Base-by-base conservation (phyloP, 2,329 filamentous ascomycete genomes). In the Tolypocladium pustulatum region DNA sequence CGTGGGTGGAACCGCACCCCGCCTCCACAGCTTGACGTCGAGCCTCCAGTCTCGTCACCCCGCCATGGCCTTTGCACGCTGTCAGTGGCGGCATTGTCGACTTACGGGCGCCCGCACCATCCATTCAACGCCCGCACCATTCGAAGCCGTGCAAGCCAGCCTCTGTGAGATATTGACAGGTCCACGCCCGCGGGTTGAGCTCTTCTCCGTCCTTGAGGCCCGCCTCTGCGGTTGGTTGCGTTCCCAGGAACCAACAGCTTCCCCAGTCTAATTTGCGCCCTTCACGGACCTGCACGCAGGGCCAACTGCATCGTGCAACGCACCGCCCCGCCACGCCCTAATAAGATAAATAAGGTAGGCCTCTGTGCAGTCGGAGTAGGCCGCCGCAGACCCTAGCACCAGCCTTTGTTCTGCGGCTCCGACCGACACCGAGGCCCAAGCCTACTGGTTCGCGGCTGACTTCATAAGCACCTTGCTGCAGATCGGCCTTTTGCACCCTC, bases 401-500 rank as follows among this genome's bases (percentile, higher is more conserved):
- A 38, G 36, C 8, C 52, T 37, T 15, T 32, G 38, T 20, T 32
- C 30, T 43, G 36, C 60, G 60, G 60, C 59, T 25, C 59, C 57
- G 60, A 55, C 54, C 59, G 59, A 54, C n/a, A 52, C 55, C 49
- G 49, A 52, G 17, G 9, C 12, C 4, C 10, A 3, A n/a, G 17
- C 30, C n/a, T 32, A 52, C 49, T 34, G 49, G 49, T n/a, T 20
- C 30, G 30, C 30, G 46, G 7, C 30, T 17, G 30, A 22, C 49
- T 22, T 52, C 49, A 52, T 52, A 34, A 22, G 20, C 49, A 30
- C 49, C 49, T 17, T 32, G 30, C 7, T 9, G 27, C 46, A 30
- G 46, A 51, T n/a, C 46, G 6, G 22, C 20, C n/a, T 17, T 37
- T 17, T 32, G 53, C 49, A 40, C 32, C 32, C 22, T 37, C 20